Evolutionary conservation across 495 filamentous ascomycete species (phyloP).

Genomic region (Aspergillus incahuasiensis): DNA sequence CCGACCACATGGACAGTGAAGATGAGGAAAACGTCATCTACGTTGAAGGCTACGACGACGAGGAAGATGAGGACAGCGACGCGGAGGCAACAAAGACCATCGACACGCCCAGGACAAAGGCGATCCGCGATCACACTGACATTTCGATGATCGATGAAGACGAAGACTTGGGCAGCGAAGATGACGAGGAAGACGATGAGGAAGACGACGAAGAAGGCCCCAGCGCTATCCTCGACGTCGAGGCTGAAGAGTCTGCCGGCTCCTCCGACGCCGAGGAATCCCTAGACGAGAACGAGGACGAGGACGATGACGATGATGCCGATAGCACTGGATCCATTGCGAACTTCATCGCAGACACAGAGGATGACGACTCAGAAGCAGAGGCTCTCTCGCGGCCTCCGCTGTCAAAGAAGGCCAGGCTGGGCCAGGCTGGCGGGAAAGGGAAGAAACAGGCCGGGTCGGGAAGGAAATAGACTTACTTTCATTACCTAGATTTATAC

Average conservation of each 20-base stretch:
- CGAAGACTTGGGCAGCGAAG: conserved; percentile 29
- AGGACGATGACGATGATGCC: conserved; percentile 40
- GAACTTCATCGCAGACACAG: conserved; percentile 45
- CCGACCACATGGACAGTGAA: conserved; percentile 54
- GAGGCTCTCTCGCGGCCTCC: conserved; percentile 26
- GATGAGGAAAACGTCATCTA: conserved; percentile 79
- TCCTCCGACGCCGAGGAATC: conserved; percentile 48
- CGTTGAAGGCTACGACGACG: conserved; percentile 68
- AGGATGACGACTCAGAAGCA: conserved; percentile 33
- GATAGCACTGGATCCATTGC: conserved; percentile 42
- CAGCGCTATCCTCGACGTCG: conserved; percentile 39
- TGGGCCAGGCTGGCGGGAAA: conserved; percentile 21
- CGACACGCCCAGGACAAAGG: conserved; percentile 34
- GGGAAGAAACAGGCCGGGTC: conserved; percentile 29
- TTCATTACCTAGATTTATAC: conserved; percentile 15
- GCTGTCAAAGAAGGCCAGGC: conserved; percentile 37
- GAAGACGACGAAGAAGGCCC: conserved; percentile 40
- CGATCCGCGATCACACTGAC: conserved; percentile 39
- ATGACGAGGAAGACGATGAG: conserved; percentile 37
- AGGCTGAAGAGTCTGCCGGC: conserved; percentile 43
- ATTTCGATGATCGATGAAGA: conserved; percentile 44
- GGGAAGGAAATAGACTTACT: conserved; percentile 26
- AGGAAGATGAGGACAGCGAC: conserved; percentile 46
- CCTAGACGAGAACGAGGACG: conserved; percentile 39
- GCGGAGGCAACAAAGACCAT: conserved; percentile 25